phyloP scores from a whole-genome alignment of 352 stramenopile species.

The Globisporangium orthogonon region DNA sequence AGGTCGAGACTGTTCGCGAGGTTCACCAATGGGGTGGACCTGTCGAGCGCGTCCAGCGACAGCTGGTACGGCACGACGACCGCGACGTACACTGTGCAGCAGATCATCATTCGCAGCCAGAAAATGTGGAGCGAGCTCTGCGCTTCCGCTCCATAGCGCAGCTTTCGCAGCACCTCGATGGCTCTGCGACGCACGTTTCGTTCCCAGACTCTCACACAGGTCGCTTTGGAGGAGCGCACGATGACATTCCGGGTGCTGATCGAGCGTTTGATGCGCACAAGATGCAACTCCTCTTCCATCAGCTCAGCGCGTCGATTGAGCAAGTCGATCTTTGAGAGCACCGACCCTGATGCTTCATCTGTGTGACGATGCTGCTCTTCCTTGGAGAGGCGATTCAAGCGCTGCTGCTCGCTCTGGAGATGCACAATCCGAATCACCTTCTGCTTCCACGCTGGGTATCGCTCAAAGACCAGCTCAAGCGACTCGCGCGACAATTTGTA shows the following conservation, averaged over 20 bases:
- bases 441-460: conserved; percentile 63
- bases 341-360: conserved; percentile 26
- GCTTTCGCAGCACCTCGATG: conserved; percentile 17
- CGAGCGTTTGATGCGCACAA: no score
- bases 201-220: no score
- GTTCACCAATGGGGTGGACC: conserved; percentile 23
- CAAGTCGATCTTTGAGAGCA: conserved; percentile 12
- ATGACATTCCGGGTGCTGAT: no score
- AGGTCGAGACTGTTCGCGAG: no score
- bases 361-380: conserved; percentile 32
- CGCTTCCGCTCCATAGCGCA: conserved; percentile 22
- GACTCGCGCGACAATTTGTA: conserved; percentile 63
- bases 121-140: conserved; percentile 37
- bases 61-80: conserved; percentile 35
- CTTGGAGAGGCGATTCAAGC: conserved; percentile 34
- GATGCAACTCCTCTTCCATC: no score
- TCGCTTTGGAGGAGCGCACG: no score
- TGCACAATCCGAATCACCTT: conserved; percentile 62
- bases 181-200: not conserved
- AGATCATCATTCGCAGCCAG: conserved; percentile 29
- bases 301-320: not conserved
- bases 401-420: conserved; percentile 45
- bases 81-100: conserved; percentile 32
- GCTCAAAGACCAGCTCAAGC: conserved; percentile 61
- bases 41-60: conserved; percentile 22